Evolutionary conservation across 352 stramenopile species (phyloP), one percentile per base, ranked within the genome.

Genomic region (Phytophthora pisi): DNA sequence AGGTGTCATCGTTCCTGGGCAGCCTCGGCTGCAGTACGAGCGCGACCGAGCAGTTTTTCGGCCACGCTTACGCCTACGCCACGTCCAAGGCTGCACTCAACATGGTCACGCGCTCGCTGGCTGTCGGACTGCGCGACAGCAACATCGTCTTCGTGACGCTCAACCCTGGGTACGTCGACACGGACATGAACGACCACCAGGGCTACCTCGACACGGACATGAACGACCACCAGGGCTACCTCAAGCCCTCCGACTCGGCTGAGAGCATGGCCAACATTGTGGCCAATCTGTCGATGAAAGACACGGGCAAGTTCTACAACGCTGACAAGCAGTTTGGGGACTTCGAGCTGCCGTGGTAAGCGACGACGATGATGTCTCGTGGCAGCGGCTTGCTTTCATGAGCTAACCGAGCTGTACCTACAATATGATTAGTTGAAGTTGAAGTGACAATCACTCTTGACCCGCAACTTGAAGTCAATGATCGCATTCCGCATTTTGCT

Each of bases 31-130:
- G 63, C 43, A 88, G 82, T 52, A 61, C 57, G 10, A 74, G 57
- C 1, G 64, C 66, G 31, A 58, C 6, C 7, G 49, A 45, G 1
- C 31, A 43, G 3, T 56, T 53, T n/a, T 57, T 66, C n/a, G 23
- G 86, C 34, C 66, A 68, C 13, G 46, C 67, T 5, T 90, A 88
- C 63, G 82, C 70, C 23, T 92, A 94, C 70, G 58, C 80, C 45
- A 72, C 82, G 23, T 89, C 77, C 54, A 92, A 92, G 66, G 61
- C 79, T 7, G 86, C 77, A 8, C 70, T 89, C 49, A 94, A 94
- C 64, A 86, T 82, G 65, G 66, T 88, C 54, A 86, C 64, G 31
- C 79, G 60, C 51, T 72, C 61, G 10, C 56, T 90, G 16, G 36
- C 70, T 11, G 45, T 77, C 23, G 77, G 83, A 18, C 64, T 88